phyloP scores from a whole-genome alignment of 2,329 filamentous ascomycete species.

The Paradendryphiella salina region DNA sequence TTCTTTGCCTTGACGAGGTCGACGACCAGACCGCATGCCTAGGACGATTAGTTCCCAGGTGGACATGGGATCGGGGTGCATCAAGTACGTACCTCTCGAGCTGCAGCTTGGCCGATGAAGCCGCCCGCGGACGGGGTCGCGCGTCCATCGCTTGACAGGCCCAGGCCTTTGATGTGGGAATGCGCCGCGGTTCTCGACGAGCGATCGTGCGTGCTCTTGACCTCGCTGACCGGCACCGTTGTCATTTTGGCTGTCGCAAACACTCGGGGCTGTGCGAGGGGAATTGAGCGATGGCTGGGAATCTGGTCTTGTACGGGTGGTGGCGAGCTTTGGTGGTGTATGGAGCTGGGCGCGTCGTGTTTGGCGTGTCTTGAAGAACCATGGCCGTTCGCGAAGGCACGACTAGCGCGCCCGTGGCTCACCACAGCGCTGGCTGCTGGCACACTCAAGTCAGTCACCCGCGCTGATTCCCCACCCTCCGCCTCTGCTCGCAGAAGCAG shows the following conservation, averaged over 20 bases:
- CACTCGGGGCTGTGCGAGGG: slow-evolving; percentile 4
- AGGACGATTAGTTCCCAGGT: slow-evolving; percentile 15
- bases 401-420: slow-evolving; percentile 17
- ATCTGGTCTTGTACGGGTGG: not conserved
- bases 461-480: slow-evolving; percentile 18
- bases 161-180: slow-evolving; percentile 96
- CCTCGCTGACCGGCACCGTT: slow-evolving; percentile 66
- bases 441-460: slow-evolving; percentile 10
- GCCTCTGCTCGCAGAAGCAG: slow-evolving; percentile 16
- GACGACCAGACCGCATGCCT: slow-evolving; percentile 94
- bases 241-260: slow-evolving; percentile 36
- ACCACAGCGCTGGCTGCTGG: slow-evolving; percentile 10
- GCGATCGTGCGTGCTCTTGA: slow-evolving; percentile 94
- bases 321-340: not conserved
- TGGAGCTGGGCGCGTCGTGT: slow-evolving; percentile 16
- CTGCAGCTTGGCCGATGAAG: slow-evolving; percentile 85
- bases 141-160: slow-evolving; percentile 78
- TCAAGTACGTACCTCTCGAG: slow-evolving; percentile 72
- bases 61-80: not conserved
- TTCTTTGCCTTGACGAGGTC: slow-evolving; percentile 95
- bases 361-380: slow-evolving; percentile 19
- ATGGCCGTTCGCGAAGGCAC: slow-evolving; percentile 17
- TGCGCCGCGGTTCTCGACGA: slow-evolving; percentile 79
- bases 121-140: slow-evolving; percentile 73
- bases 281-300: not conserved